Base-by-base conservation (phyloP, 2,329 filamentous ascomycete species). In the Cytospora chrysosperma region DNA sequence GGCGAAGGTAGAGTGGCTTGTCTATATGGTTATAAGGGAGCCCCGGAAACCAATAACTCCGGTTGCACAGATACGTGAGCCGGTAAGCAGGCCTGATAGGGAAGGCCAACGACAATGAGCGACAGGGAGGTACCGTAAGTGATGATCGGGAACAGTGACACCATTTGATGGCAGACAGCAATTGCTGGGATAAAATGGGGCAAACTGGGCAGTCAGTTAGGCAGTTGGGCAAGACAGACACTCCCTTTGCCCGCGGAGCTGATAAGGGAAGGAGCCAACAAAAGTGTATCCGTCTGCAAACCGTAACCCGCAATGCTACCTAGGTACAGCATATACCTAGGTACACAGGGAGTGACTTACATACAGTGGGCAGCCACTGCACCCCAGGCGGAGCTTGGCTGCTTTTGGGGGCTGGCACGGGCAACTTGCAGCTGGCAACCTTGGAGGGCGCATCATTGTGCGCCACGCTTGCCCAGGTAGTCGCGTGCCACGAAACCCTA, bases 191-290 rank as follows among this genome's bases (percentile, higher is more conserved):
- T 37, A 37, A 37, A 37, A 37, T 37, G 34, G 34, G 34, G 37
- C 26, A 40, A 47, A n/a, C n/a, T n/a, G n/a, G n/a, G n/a, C n/a
- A n/a, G n/a, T n/a, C n/a, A n/a, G n/a, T n/a, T n/a, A n/a, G n/a
- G n/a, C n/a, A n/a, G n/a, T n/a, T n/a, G n/a, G 21, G 32, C 58
- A n/a, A 53, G 19, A 17, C 32, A 53, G 47, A 50, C 50, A 59
- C 30, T 26, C 21, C 28, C n/a, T 26, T 51, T 43, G 27, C 34
- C 34, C 34, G 58, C 9, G 34, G 34, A 60, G 51, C 58, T 60
- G 58, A 60, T 60, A 60, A 60, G 58, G 58, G 58, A 60, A 60
- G 50, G 58, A 60, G 58, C 52, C 58, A 54, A 60, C 34, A n/a
- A n/a, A n/a, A n/a, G n/a, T n/a, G n/a, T n/a, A n/a, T n/a, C n/a